Evolutionary conservation across 202 grass and related monocot species (phyloP), one percentile per base, ranked within the genome.

Genomic region (Sporobolus alterniflorus): DNA sequence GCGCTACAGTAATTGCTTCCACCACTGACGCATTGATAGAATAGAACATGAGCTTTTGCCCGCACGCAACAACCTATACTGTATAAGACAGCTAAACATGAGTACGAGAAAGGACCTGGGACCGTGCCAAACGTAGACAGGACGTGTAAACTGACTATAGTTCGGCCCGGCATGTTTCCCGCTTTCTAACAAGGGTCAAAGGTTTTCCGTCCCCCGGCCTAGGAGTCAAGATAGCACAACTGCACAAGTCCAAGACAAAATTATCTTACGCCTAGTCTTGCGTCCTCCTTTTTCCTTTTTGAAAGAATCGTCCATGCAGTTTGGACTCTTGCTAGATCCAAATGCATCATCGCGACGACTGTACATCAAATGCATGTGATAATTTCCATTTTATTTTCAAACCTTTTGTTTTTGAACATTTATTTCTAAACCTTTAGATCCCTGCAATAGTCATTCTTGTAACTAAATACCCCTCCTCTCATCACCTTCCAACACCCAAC

Each of bases 41-140:
- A 62, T 70, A 55, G 20, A 64, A 67, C n/a, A n/a, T n/a, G 52
- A 65, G 71, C 82, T 43, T 85, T 85, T 83, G 59, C 60, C 57
- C 26, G 16, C 6, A 26, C n/a, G 11, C 60, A 36, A 6, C n/a
- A 18, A 5, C 3, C 28, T 47, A 3, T 8, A n/a, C n/a, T n/a
- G n/a, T n/a, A n/a, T n/a, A n/a, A n/a, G n/a, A n/a, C n/a, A n/a
- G n/a, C n/a, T n/a, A n/a, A n/a, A n/a, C n/a, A n/a, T n/a, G n/a
- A n/a, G n/a, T n/a, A 54, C 28, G 32, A 11, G 68, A 10, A 54
- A 59, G 22, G 64, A 44, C 36, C 7, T 17, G 3, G 22, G 48
- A 42, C 48, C n/a, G 64, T 59, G 7, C 4, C 18, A 33, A 33
- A 41, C 17, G 15, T 31, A 3, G 12, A 61, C 39, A 32, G 50